A percentile compares a stretch with the other conserved stretches of the same genome.
These are phyloP conservation scores for Mycosphaerella sp. DNA, from an alignment of 2,329 filamentous ascomycete species.

Conservation along the genomic window DNA sequence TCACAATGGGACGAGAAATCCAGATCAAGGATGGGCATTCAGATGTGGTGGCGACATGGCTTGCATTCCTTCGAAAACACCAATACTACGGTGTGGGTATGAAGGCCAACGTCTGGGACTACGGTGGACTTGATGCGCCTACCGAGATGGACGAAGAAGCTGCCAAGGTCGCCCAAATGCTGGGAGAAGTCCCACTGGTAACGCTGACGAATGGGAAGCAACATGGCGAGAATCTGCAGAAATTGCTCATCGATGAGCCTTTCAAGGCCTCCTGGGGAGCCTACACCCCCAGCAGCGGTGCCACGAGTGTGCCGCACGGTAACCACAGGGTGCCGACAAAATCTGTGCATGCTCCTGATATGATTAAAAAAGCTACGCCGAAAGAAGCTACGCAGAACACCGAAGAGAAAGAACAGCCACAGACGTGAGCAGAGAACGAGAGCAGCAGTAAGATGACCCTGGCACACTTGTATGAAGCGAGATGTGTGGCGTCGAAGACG, in stretches of 20 bases:
- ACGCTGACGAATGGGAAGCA: neutral
- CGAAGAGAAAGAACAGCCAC: no score
- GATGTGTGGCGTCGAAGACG: no score
- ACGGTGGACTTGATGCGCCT: slow-evolving; percentile 50
- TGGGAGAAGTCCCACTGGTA: neutral
- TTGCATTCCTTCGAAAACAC: slow-evolving; percentile 86
- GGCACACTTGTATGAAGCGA: no score
- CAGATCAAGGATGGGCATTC: slow-evolving; percentile 89
- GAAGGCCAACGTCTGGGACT: slow-evolving; percentile 97
- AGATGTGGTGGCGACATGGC: slow-evolving; percentile 82
- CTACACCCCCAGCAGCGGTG: slow-evolving; percentile 25
- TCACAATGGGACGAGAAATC: slow-evolving; percentile 77
- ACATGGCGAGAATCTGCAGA: neutral
- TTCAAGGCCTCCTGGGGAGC: slow-evolving; percentile 30
- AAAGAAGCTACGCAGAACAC: neutral
- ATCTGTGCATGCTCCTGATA: slow-evolving; percentile 3
- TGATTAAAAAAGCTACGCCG: neutral
- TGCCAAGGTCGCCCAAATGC: neutral
- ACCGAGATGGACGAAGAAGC: slow-evolving; percentile 26
- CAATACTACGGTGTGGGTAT: slow-evolving; percentile 95
- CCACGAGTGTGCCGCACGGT: slow-evolving; percentile 14
- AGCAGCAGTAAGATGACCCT: no score
- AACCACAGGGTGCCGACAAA: slow-evolving; percentile 12
- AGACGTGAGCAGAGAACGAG: no score
- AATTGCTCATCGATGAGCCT: slow-evolving; percentile 22